phyloP scores from a whole-genome alignment of 768 basidiomycete species.

The Clitopilus passeckerianus region DNA sequence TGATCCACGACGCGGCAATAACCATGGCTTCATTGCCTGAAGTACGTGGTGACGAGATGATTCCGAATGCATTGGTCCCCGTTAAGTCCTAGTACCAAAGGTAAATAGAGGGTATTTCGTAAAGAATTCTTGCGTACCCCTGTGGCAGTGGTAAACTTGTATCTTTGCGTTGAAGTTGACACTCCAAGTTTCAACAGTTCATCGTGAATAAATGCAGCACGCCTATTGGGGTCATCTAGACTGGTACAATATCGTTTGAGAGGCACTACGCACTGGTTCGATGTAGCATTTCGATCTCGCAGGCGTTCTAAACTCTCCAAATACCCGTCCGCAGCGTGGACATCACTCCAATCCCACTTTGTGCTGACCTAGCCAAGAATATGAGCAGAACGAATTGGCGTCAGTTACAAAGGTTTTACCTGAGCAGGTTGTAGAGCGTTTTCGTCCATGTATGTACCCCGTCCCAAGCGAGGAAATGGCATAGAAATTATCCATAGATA shows the following conservation, averaged over 20 bases:
- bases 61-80: conserved; percentile 81
- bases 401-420: conserved; percentile 32
- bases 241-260: background rate
- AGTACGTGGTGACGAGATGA: conserved; percentile 80
- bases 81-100: conserved; percentile 35
- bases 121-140: conserved; percentile 38
- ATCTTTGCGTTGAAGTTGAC: conserved; percentile 61
- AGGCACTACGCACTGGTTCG: conserved; percentile 55
- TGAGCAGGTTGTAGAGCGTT: conserved; percentile 93
- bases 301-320: conserved; percentile 64
- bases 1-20: conserved; percentile 87
- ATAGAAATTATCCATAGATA: conserved; percentile 83
- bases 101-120: background rate
- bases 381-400: background rate
- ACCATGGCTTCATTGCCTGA: conserved; percentile 93
- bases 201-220: conserved; percentile 51
- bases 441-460: conserved; percentile 84
- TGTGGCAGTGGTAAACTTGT: conserved; percentile 47
- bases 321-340: conserved; percentile 81
- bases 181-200: conserved; percentile 79
- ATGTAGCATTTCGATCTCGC: conserved; percentile 58
- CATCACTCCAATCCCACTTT: conserved; percentile 89
- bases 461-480: conserved; percentile 61
- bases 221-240: conserved; percentile 37
- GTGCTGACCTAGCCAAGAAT: conserved; percentile 68